phyloP scores from a whole-genome alignment of 441 rosid species.

The Brassica hybrid region DNA sequence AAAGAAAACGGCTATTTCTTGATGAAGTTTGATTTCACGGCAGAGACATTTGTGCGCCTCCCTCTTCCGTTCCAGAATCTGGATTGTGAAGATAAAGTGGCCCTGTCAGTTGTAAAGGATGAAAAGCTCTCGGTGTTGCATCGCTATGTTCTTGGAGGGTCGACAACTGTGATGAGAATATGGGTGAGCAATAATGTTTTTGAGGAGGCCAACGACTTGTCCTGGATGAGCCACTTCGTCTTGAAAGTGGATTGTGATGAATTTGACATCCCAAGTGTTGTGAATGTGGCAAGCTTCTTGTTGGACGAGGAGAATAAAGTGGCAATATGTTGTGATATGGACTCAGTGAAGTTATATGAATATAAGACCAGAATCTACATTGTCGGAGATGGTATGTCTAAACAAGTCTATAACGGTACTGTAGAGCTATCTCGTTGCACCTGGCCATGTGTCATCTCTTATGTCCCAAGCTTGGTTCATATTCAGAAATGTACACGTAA shows the following conservation, averaged over 20 bases:
- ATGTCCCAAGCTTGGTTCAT: neutral
- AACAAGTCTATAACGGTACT: neutral
- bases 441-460: neutral
- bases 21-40: neutral
- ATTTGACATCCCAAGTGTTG: neutral
- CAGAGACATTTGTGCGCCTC: neutral
- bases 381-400: neutral
- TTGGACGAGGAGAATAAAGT: conserved; percentile 4
- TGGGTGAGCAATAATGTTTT: neutral
- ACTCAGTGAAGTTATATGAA: too few species aligned
- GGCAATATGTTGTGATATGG: neutral
- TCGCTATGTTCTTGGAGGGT: neutral
- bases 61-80: neutral
- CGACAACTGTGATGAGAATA: neutral
- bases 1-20: neutral
- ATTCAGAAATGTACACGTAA: neutral
- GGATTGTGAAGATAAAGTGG: neutral
- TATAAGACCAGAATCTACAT: neutral
- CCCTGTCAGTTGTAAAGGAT: neutral
- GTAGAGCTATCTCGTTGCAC: neutral
- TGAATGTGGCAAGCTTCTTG: neutral
- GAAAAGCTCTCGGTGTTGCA: neutral
- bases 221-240: neutral
- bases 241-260: neutral
- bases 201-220: neutral